A percentile compares a stretch with the other conserved stretches of the same genome.
Conservation (phyloP, 2,329 filamentous ascomycete species). For the Aspergillus floridensis region DNA sequence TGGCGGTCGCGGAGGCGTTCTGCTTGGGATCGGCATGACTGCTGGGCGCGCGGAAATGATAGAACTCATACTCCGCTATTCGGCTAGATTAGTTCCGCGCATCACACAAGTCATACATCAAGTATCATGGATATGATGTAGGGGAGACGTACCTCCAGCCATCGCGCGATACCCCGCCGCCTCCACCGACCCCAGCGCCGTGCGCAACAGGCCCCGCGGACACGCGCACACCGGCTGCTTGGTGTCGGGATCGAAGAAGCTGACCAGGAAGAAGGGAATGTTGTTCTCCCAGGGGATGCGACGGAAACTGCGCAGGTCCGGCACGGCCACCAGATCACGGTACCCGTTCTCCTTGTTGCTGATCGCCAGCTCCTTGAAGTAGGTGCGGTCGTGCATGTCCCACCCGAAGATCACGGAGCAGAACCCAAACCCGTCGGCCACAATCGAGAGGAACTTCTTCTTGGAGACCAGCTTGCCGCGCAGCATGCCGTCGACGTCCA, state of each 20-base stretch:
- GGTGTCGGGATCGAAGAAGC: slow-evolving; percentile 79
- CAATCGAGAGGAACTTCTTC: slow-evolving; percentile 84
- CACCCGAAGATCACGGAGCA: slow-evolving; percentile 93
- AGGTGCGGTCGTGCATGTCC: slow-evolving; percentile 95
- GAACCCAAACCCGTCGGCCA: slow-evolving; percentile 81
- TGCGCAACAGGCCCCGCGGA: slow-evolving; percentile 71
- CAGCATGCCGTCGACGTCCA: slow-evolving; percentile 83
- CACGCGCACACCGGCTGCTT: slow-evolving; percentile 70
- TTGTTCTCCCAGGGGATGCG: slow-evolving; percentile 89
- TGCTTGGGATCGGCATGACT: slow-evolving; percentile 50
- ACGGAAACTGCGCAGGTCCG: slow-evolving; percentile 73
- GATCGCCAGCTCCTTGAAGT: slow-evolving; percentile 78
- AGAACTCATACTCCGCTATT: slow-evolving; percentile 91
- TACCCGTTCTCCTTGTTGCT: slow-evolving; percentile 92
- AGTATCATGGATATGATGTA: no score
- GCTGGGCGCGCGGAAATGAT: slow-evolving; percentile 73
- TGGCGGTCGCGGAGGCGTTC: slow-evolving; percentile 67
- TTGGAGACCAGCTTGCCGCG: slow-evolving; percentile 90
- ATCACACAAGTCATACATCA: no score
- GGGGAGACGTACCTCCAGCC: slow-evolving; percentile 70
- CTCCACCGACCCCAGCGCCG: slow-evolving; percentile 64
- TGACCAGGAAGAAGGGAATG: slow-evolving; percentile 80
- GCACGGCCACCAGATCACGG: slow-evolving; percentile 76
- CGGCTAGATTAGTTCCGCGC: no score
- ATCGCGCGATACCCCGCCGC: slow-evolving; percentile 73